These are phyloP conservation scores for Ceratocystiopsis minuta DNA, from an alignment of 2,329 filamentous ascomycete genomes.

Conservation along the genomic window DNA sequence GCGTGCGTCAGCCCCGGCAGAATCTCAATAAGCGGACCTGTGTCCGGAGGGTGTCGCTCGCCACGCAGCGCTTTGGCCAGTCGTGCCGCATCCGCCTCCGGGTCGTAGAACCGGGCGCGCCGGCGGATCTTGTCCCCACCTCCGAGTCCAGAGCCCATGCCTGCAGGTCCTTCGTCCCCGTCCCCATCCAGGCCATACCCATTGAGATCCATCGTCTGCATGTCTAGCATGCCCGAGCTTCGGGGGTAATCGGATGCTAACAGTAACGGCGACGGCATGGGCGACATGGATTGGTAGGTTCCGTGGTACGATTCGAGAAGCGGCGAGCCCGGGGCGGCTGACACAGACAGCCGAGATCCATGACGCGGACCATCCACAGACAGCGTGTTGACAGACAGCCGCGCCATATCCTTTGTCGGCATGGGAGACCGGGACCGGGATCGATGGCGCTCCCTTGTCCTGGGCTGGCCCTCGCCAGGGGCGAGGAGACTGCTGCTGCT, in stretches of 20 bases:
- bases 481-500: slow-evolving; percentile 23
- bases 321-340: slow-evolving; percentile 55
- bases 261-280: slow-evolving; percentile 73
- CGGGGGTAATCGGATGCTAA: slow-evolving; percentile 32
- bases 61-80: slow-evolving; percentile 59
- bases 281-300: slow-evolving; percentile 85
- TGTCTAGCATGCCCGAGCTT: slow-evolving; percentile 19
- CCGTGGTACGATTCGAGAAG: slow-evolving; percentile 83
- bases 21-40: slow-evolving; percentile 59
- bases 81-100: slow-evolving; percentile 56
- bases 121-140: slow-evolving; percentile 29
- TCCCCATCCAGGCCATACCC: slow-evolving; percentile 13
- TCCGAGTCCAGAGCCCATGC: slow-evolving; percentile 9
- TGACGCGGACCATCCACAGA: slow-evolving; percentile 15
- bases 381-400: slow-evolving; percentile 30
- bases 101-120: slow-evolving; percentile 67
- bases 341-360: slow-evolving; percentile 24
- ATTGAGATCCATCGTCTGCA: slow-evolving; percentile 28
- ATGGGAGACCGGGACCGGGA: slow-evolving; percentile 30
- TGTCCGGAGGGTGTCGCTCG: slow-evolving; percentile 43
- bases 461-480: slow-evolving; percentile 19
- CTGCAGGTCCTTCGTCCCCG: too few species aligned
- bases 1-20: slow-evolving; percentile 71
- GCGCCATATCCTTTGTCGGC: slow-evolving; percentile 33
- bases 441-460: slow-evolving; percentile 19